These are phyloP conservation scores for Terfezia boudieri DNA, from an alignment of 495 filamentous ascomycete species.

Conservation along the genomic window DNA sequence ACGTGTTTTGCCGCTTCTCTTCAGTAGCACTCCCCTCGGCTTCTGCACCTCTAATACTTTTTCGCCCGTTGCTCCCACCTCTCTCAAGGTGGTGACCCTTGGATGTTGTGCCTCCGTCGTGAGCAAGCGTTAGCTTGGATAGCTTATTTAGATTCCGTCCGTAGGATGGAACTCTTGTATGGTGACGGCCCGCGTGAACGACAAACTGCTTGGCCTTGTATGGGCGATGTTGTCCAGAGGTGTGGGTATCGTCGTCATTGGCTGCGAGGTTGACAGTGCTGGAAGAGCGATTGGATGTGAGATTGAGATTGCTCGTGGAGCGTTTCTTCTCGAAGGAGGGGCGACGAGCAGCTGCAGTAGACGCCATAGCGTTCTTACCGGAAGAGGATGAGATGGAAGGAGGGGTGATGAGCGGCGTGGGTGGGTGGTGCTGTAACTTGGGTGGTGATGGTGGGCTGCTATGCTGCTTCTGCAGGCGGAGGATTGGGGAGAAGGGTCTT, in stretches of 20 bases:
- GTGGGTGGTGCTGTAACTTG: neutral
- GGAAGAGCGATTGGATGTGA: neutral
- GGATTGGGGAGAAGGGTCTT: neutral
- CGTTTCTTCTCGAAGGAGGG: neutral
- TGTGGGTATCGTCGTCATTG: neutral
- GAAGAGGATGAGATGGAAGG: too few relatives aligned
- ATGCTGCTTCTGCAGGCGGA: neutral
- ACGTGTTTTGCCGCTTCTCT: conserved; percentile 7
- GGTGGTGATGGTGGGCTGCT: neutral
- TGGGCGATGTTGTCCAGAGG: neutral
- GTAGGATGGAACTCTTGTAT: conserved; percentile 21
- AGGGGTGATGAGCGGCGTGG: neutral
- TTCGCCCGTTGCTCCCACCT: neutral
- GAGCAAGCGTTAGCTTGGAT: conserved; percentile 15
- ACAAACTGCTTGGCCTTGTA: neutral
- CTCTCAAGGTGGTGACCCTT: conserved; percentile 1
- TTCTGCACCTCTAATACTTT: neutral
- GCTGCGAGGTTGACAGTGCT: neutral
- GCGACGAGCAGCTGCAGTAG: neutral
- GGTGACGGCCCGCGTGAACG: conserved; percentile 2
- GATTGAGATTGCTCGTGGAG: neutral
- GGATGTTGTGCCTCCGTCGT: conserved; percentile 9
- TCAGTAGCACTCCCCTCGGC: neutral
- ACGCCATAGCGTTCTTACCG: neutral
- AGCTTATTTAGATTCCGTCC: conserved; percentile 23